These are phyloP conservation scores for Candida sphagnicola DNA, from an alignment of 805 yeast genomes.

Conservation along the genomic window DNA sequence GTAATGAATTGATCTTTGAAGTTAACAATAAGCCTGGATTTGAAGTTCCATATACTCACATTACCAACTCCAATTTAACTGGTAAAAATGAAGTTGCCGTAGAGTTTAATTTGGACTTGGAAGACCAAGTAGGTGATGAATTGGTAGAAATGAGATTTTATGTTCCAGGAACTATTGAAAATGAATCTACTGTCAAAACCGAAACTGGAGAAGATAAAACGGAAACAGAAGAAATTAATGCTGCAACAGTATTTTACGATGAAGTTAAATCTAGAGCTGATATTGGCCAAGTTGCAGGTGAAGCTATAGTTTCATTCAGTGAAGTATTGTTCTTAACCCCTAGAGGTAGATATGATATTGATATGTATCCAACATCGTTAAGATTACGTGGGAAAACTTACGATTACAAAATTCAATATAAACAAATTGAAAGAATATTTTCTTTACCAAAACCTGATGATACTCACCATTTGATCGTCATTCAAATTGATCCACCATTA, in stretches of 20 bases:
- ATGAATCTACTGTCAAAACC: conserved; percentile 29
- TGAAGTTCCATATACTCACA: conserved; percentile 80
- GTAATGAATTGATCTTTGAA: conserved; percentile 84
- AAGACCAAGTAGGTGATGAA: conserved; percentile 85
- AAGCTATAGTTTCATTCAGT: conserved; percentile 87
- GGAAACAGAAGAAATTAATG: conserved; percentile 49
- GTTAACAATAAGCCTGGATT: conserved; percentile 86
- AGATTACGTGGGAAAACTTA: conserved; percentile 96
- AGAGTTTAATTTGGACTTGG: conserved; percentile 66
- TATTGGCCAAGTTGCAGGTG: conserved; percentile 92
- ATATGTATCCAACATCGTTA: conserved; percentile 81
- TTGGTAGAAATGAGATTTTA: conserved; percentile 91
- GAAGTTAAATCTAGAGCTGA: conserved; percentile 89
- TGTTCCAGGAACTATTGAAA: conserved; percentile 80
- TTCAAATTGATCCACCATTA: conserved; percentile 94
- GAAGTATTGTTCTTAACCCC: conserved; percentile 93
- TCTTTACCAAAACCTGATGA: conserved; percentile 94
- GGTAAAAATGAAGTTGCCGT: conserved; percentile 92
- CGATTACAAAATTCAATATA: conserved; percentile 91
- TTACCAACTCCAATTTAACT: conserved; percentile 82
- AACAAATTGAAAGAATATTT: conserved; percentile 85
- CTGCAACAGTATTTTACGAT: conserved; percentile 86
- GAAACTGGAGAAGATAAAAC: conserved; percentile 33
- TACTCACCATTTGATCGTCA: conserved; percentile 77
- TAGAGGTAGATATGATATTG: conserved; percentile 97